Conservation (phyloP, 2,329 filamentous ascomycete genomes). For the Plenodomus tracheiphilus region DNA sequence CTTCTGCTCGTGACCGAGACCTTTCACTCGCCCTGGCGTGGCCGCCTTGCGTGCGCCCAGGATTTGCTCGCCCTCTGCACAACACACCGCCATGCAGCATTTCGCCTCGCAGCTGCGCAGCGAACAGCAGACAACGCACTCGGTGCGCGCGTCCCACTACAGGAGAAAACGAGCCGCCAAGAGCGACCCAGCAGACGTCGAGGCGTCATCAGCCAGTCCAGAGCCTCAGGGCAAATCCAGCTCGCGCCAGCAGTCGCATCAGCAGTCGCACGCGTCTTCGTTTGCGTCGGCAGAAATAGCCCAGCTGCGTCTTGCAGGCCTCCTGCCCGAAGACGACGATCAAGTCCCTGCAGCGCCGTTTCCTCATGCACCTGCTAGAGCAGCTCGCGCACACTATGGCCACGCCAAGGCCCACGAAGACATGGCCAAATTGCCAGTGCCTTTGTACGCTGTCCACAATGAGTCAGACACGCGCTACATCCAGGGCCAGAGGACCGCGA, state of each 20-base stretch:
- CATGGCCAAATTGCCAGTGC: constrained; percentile 47
- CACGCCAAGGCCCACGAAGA: constrained; percentile 42
- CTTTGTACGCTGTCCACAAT: constrained; percentile 41
- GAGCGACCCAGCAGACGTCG: constrained; percentile 23
- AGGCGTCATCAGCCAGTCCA: constrained; percentile 3
- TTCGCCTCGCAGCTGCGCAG: constrained; percentile 37
- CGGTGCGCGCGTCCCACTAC: constrained; percentile 40
- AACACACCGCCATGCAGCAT: constrained; percentile 32
- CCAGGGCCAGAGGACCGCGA: constrained; percentile 14
- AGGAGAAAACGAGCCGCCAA: constrained; percentile 25
- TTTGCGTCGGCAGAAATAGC: constrained; percentile 25
- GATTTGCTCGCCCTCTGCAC: no score
- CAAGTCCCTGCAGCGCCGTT: constrained; percentile 49
- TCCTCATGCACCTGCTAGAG: constrained; percentile 46
- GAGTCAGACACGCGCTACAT: constrained; percentile 14
- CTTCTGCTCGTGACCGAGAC: no score
- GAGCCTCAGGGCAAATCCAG: constrained; percentile 1
- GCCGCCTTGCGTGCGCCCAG: no score
- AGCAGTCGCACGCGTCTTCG: constrained; percentile 22
- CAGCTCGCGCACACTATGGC: constrained; percentile 16
- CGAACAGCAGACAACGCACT: constrained; percentile 30
- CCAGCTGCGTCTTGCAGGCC: constrained; percentile 47
- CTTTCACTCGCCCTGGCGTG: no score
- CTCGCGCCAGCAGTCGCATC: background rate
- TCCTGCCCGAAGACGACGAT: constrained; percentile 42